These are phyloP conservation scores for Talaromyces stipitatus DNA, from an alignment of 495 filamentous ascomycete species.

Conservation along the genomic window DNA sequence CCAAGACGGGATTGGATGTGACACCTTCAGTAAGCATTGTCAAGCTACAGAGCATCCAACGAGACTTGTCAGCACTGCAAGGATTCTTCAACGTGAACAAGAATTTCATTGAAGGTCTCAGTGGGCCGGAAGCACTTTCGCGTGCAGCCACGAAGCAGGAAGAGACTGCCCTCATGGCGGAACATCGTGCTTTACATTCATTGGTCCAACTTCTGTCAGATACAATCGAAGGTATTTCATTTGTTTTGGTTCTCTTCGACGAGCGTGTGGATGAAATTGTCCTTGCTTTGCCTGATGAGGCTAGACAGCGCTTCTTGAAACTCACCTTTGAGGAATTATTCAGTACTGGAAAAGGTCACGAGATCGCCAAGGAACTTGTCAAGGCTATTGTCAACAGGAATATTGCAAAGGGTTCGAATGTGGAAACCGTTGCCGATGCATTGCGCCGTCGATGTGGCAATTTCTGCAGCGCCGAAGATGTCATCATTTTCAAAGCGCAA, in stretches of 20 bases:
- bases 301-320: slow-evolving; percentile 58
- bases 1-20: slow-evolving; percentile 49
- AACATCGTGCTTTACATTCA: slow-evolving; percentile 86
- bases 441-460: slow-evolving; percentile 83
- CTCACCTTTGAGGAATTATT: slow-evolving; percentile 86
- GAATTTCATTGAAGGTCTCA: slow-evolving; percentile 83
- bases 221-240: slow-evolving; percentile 92
- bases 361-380: slow-evolving; percentile 91
- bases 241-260: slow-evolving; percentile 87
- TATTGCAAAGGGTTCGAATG: slow-evolving; percentile 90
- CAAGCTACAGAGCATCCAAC: slow-evolving; percentile 70
- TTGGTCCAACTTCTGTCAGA: slow-evolving; percentile 72
- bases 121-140: slow-evolving; percentile 71
- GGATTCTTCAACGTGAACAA: slow-evolving; percentile 80
- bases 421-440: slow-evolving; percentile 93
- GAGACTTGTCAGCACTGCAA: slow-evolving; percentile 66
- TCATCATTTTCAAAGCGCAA: slow-evolving; percentile 95
- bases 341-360: slow-evolving; percentile 66
- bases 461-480: slow-evolving; percentile 95
- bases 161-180: slow-evolving; percentile 80
- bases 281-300: slow-evolving; percentile 59
- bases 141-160: slow-evolving; percentile 71
- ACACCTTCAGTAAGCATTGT: slow-evolving; percentile 42
- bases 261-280: slow-evolving; percentile 87
- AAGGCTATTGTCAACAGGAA: slow-evolving; percentile 97